Evolutionary conservation across 2,329 filamentous ascomycete genomes (phyloP), one percentile per base, ranked within the genome.

Genomic region (Ophiostoma pallidulum): DNA sequence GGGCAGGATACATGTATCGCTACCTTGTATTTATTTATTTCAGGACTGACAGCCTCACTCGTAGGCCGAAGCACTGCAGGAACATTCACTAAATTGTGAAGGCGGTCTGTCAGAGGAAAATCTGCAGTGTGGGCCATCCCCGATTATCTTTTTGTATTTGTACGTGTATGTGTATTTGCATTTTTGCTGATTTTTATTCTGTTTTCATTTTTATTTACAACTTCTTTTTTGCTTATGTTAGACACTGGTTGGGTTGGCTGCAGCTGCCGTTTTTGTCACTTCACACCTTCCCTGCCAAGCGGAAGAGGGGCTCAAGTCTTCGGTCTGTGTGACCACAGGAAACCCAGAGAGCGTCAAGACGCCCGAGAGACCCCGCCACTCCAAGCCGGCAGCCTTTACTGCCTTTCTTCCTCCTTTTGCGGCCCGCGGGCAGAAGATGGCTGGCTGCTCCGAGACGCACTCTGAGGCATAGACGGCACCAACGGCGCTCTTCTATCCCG

Each of bases 291-390:
- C 38, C 26, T 29, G 47, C 37, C 47, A 42, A 45, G 42, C 47
- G 29, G 24, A 32, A 45, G 47, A 49, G 47, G 47, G 47, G 47
- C 38, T n/a, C 29, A 24, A 38, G 32, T 49, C 45, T 49, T 41
- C 38, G 41, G 13, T 36, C 14, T 29, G 22, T 35, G 22, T 45
- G 41, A 41, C 29, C 22, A 37, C 2, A 29, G 20, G 24, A 8
- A 22, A 13, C 31, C 12, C 6, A 40, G 28, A 28, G 26, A 38
- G 33, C 13, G 37, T 4, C 7, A 31, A 29, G 12, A 18, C 13
- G 4, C 13, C 19, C 8, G 28, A 38, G 8, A n/a, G n/a, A n/a
- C n/a, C n/a, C n/a, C n/a, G n/a, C n/a, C n/a, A n/a, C n/a, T n/a
- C n/a, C n/a, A n/a, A n/a, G n/a, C n/a, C n/a, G n/a, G n/a, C n/a